Evolutionary conservation across 257 asterid species (phyloP).

Genomic region (Ophiorrhiza pumila): DNA sequence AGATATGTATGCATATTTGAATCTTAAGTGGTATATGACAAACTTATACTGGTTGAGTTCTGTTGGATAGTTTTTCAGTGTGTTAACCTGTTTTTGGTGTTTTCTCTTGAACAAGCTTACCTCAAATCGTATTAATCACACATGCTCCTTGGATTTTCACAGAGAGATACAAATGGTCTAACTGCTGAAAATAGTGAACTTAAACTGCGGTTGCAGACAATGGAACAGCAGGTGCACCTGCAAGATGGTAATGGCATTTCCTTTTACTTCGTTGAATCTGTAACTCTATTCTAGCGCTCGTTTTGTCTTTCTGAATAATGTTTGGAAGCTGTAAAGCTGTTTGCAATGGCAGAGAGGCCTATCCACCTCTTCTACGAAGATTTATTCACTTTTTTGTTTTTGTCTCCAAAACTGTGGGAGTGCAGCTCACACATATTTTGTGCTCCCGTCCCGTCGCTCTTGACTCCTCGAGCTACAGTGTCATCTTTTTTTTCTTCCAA

Average conservation of each 20-base stretch:
- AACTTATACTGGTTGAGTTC: neutral
- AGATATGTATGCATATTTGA: neutral
- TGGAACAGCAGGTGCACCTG: slow-evolving; percentile 93
- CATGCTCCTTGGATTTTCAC: slow-evolving; percentile 17
- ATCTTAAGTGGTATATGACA: neutral
- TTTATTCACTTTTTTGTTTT: neutral
- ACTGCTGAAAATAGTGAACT: slow-evolving; percentile 87
- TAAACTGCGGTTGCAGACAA: slow-evolving; percentile 83
- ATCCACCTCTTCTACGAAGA: neutral
- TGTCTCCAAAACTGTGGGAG: neutral
- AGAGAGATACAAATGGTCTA: slow-evolving; percentile 95
- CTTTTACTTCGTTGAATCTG: neutral
- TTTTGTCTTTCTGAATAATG: no score
- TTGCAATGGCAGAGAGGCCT: neutral
- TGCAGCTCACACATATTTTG: neutral
- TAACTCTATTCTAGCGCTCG: neutral
- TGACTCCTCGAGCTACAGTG: neutral
- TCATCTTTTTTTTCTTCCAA: neutral
- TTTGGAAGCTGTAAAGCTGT: neutral
- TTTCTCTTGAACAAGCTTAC: neutral
- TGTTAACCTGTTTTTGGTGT: no score
- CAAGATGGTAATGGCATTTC: slow-evolving; percentile 71
- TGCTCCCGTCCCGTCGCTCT: neutral
- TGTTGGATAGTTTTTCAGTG: no score
- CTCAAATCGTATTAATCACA: neutral